Evolutionary conservation across 2,329 filamentous ascomycete genomes (phyloP), one percentile per base, ranked within the genome.

Genomic region (Fusarium stilboides): DNA sequence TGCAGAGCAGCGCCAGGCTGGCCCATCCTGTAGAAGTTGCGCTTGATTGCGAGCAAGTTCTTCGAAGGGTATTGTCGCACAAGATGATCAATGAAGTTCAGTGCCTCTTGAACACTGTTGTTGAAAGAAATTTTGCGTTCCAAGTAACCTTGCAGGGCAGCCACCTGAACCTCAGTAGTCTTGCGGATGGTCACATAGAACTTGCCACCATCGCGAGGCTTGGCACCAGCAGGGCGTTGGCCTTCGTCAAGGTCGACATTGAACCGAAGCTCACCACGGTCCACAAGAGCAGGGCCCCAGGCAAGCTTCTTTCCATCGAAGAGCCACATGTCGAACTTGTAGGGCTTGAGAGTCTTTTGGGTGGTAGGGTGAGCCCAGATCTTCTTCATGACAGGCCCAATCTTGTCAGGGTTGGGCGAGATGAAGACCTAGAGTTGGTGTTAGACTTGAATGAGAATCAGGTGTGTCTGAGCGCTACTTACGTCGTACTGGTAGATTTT

Each of bases 11-110:
- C 79, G 0, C 82, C 79, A 22, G 84, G 76, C 3, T 86, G 85
- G 1, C 82, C 71, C 2, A 82, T 80, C 39, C 88, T 82, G 79
- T 97, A 98, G 76, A 97, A 97, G 9, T 91, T 93, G 14, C 94
- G 89, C 78, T 94, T 95, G 79, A 98, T 92, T 0, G 89, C 80
- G 0, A 91, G 84, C 73, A 93, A 89, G 3, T 84, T 81, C 73
- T 89, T 81, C 0, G 90, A 91, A 0, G 96, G 94, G n/a, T 82
- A 85, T 78, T 97, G 89, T 6, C 96, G 92, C 57, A 99, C 84
- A 9, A 95, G 83, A 76, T 99, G 96, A 68, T 99, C 96, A 6
- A 98, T 83, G 75, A 98, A 98, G 77, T 92, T 97, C 78, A 98
- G 88, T 15, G 92, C 91, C 75, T 96, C 92, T 9, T 95, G 85